Evolutionary conservation across 169 alveolate species (phyloP), one percentile per base, ranked within the genome.

Genomic region (Perkinsus marinus): DNA sequence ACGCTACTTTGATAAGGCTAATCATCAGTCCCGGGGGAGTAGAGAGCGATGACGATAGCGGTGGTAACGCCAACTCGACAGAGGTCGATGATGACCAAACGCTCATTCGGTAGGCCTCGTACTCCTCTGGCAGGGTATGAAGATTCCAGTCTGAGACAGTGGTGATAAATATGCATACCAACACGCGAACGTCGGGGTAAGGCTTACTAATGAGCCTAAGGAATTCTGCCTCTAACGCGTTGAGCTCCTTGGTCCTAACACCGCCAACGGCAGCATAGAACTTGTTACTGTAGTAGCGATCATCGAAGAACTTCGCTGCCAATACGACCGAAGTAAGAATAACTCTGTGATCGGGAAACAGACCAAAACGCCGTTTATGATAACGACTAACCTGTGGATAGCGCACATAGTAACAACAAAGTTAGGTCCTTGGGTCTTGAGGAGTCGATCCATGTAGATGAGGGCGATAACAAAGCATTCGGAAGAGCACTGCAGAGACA

Each of bases 191-290:
- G 22, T 7, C 37, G 79, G 7, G 30, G 79, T 19, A 5, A 13
- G 22, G 0, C 79, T 57, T 41, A 57, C 79, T 96, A 43, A 98
- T 90, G 43, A 96, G 94, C 36, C 94, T 94, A 39, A 98, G 93
- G 92, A 98, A 98, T 91, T 95, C 95, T 6, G 94, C 94, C 94
- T 98, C 99, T 34, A 98, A 95, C 47, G 93, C 92, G 91, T 97
- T 97, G 43, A 98, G 94, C 92, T 98, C 99, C 68, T 95, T 91
- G 36, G 97, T 96, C 39, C 97, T 94, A 16, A 98, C 98, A 30
- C 99, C 99, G 3, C 99, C 99, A 26, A 98, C 97, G 68, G 96
- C 96, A 6, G 99, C 98, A 93, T 97, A 97, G 92, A 94, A 96
- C 43, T 93, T 92, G 94, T 97, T 98, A 34, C 97, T 95, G 95